Evolutionary conservation across 1,284 basidiomycete species (phyloP).

Genomic region (Macrocystidia cucumis): DNA sequence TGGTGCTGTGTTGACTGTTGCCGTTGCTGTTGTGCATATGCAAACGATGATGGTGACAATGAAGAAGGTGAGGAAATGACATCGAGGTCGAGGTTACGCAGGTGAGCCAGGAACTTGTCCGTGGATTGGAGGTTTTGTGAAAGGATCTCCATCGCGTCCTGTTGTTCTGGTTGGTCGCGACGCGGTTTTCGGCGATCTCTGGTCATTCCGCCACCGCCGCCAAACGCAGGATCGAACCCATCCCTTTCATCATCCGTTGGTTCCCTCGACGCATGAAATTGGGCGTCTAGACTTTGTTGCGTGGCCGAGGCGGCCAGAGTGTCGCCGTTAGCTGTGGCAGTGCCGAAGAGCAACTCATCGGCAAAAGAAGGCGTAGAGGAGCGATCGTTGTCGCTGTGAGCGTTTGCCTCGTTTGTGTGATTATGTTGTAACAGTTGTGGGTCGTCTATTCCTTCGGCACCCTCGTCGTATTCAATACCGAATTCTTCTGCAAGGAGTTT

Average conservation of each 20-base stretch:
- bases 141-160: constrained; percentile 65
- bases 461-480: constrained; percentile 80
- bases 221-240: constrained; percentile 39
- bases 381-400: constrained; percentile 20
- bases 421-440: no score
- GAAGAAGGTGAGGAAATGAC: constrained; percentile 28
- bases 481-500: constrained; percentile 76
- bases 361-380: constrained; percentile 25
- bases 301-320: no score
- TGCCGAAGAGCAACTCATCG: constrained; percentile 19
- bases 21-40: no score
- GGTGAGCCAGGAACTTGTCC: constrained; percentile 64
- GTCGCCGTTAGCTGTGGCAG: constrained; percentile 2
- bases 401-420: no score
- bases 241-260: no score
- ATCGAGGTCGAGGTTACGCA: constrained; percentile 60
- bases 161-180: constrained; percentile 35
- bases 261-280: no score
- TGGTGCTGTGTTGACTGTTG: constrained; percentile 33
- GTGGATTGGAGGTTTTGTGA: constrained; percentile 68
- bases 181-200: no score
- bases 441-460: constrained; percentile 72
- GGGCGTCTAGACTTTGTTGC: no score
- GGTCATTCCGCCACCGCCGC: no score
- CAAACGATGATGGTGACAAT: no score